Percentiles rank a stretch among this genome's conserved stretches.
These are phyloP conservation scores for Fraxinus floribunda DNA, from an alignment of 305 asterid species.

Conservation along the genomic window DNA sequence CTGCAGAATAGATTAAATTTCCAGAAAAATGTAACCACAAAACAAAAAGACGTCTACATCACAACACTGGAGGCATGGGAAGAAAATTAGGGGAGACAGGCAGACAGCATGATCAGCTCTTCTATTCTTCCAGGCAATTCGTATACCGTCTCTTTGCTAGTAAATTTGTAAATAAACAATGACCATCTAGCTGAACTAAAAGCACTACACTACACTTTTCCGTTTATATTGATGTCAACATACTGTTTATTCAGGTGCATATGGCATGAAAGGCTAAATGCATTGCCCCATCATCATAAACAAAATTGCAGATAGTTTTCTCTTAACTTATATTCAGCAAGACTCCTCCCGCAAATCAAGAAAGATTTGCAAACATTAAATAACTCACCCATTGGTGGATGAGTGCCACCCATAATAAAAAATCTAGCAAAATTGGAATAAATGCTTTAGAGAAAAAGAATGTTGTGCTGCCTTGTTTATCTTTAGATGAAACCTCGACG, in stretches of 20 bases:
- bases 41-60: background rate
- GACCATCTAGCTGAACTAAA: background rate
- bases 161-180: background rate
- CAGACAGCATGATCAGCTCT: background rate
- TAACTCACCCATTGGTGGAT: background rate
- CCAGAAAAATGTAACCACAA: background rate
- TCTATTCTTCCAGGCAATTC: background rate
- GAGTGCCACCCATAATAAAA: background rate
- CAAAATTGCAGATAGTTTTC: background rate
- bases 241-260: background rate
- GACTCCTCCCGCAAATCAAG: background rate
- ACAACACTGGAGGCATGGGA: background rate
- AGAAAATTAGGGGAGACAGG: background rate
- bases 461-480: background rate
- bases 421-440: background rate
- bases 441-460: constrained; percentile 11
- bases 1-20: background rate
- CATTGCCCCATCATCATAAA: constrained; percentile 9
- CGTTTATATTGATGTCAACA: background rate
- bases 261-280: background rate
- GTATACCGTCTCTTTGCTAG: background rate
- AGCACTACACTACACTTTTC: background rate
- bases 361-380: background rate
- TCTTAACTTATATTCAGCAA: constrained; percentile 10
- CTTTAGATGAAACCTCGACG: background rate